Percentiles rank a stretch among this genome's conserved stretches.
Conservation (phyloP, 2,329 filamentous ascomycete genomes). For the Fusarium chlamydosporum region DNA sequence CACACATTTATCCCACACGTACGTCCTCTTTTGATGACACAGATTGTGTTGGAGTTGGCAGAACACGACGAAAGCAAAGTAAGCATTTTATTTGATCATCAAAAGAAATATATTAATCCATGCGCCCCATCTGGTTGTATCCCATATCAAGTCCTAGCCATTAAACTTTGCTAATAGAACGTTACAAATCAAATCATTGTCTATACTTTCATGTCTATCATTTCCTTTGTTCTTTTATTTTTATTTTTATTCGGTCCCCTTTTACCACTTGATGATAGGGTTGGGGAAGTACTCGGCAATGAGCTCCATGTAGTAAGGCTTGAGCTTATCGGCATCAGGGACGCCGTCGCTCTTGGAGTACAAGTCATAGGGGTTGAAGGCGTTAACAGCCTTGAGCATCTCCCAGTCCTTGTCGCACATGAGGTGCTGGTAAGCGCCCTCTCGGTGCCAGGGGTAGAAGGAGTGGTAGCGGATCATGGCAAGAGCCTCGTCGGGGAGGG, state of each 20-base stretch:
- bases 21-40: too few relatives aligned
- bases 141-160: slow-evolving; percentile 19
- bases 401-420: slow-evolving; percentile 86
- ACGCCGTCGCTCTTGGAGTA: slow-evolving; percentile 92
- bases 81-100: slow-evolving; percentile 3
- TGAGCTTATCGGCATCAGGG: slow-evolving; percentile 81
- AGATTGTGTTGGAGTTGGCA: neutral
- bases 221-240: slow-evolving; percentile 1
- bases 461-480: slow-evolving; percentile 96
- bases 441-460: slow-evolving; percentile 92
- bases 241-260: neutral
- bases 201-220: slow-evolving; percentile 8
- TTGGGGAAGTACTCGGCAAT: slow-evolving; percentile 62
- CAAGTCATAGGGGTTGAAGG: slow-evolving; percentile 92
- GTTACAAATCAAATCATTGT: slow-evolving; percentile 18
- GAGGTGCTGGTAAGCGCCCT: slow-evolving; percentile 83
- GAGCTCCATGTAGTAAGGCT: slow-evolving; percentile 65
- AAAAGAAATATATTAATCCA: slow-evolving; percentile 30
- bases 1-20: too few relatives aligned
- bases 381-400: slow-evolving; percentile 84
- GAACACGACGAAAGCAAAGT: neutral
- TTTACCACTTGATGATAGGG: slow-evolving; percentile 58
- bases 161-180: slow-evolving; percentile 9
- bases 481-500: slow-evolving; percentile 82
- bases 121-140: slow-evolving; percentile 29